Conservation (phyloP, 208 protist species). For the Tetramitus jugosus region DNA sequence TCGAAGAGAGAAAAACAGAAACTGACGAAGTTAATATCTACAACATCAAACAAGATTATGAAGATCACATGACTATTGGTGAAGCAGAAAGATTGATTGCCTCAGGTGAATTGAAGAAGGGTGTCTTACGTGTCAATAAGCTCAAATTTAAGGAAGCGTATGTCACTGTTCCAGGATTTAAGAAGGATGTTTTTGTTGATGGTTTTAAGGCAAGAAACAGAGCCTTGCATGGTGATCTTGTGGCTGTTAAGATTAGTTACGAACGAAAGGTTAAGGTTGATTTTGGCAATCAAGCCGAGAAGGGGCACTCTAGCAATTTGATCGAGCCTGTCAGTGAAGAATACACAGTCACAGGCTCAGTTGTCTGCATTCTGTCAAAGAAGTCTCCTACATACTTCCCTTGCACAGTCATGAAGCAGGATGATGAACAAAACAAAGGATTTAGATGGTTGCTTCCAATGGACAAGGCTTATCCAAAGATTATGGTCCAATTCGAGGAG, state of each 20-base stretch:
- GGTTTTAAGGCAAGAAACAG: not conserved
- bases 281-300: not conserved
- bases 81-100: not conserved
- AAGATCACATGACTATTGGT: not conserved
- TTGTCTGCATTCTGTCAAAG: not conserved
- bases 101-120: not conserved
- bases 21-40: not conserved
- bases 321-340: not conserved
- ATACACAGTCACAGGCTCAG: not conserved
- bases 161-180: not conserved
- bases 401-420: not conserved
- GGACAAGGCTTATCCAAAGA: constrained; percentile 13
- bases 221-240: constrained; percentile 7
- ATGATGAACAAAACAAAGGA: not conserved
- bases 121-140: not conserved
- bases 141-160: not conserved
- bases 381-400: not conserved
- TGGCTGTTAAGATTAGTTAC: not conserved
- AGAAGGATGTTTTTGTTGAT: constrained; percentile 10
- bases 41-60: not conserved
- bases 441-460: constrained; percentile 1
- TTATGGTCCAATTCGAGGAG: not conserved
- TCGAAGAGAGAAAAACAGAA: not conserved
- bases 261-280: not conserved
- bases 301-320: too few species aligned